A percentile compares a stretch with the other conserved stretches of the same genome.
phyloP scores from a whole-genome alignment of 768 basidiomycete species.

The Trametes meyenii region DNA sequence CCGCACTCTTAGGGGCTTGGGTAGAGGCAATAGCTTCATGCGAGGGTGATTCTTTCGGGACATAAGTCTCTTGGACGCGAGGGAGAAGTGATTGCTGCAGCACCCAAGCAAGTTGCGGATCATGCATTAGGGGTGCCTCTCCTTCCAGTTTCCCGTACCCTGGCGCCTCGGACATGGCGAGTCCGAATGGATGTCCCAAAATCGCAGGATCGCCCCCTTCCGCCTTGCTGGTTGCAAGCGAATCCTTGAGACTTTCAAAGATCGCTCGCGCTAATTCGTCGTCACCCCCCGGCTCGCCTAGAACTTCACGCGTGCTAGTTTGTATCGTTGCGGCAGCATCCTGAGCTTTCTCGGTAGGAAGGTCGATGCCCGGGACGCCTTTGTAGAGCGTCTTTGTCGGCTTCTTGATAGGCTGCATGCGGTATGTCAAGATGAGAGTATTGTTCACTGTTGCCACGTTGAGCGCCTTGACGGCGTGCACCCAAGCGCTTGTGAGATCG shows the following conservation, averaged over 20 bases:
- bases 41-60: not conserved
- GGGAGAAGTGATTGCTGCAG: conserved; percentile 33
- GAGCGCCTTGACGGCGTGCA: conserved; percentile 27
- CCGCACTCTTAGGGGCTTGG: too few relatives aligned
- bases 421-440: conserved; percentile 55
- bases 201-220: not conserved
- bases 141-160: not conserved
- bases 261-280: conserved; percentile 27
- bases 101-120: conserved; percentile 35
- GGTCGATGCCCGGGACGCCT: not conserved
- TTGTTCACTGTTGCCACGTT: conserved; percentile 40
- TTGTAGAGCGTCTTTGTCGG: not conserved
- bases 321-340: conserved; percentile 51
- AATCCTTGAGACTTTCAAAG: conserved; percentile 26
- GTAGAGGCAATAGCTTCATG: too few relatives aligned
- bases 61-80: conserved; percentile 9
- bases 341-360: conserved; percentile 38
- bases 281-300: conserved; percentile 15
- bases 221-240: not conserved
- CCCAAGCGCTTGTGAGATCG: conserved; percentile 39
- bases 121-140: not conserved
- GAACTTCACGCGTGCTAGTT: conserved; percentile 43
- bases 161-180: not conserved
- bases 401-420: conserved; percentile 29
- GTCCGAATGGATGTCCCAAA: conserved; percentile 15